Evolutionary conservation across 2,329 filamentous ascomycete genomes (phyloP), one percentile per base, ranked within the genome.

Genomic region (Fusarium staphyleae): DNA sequence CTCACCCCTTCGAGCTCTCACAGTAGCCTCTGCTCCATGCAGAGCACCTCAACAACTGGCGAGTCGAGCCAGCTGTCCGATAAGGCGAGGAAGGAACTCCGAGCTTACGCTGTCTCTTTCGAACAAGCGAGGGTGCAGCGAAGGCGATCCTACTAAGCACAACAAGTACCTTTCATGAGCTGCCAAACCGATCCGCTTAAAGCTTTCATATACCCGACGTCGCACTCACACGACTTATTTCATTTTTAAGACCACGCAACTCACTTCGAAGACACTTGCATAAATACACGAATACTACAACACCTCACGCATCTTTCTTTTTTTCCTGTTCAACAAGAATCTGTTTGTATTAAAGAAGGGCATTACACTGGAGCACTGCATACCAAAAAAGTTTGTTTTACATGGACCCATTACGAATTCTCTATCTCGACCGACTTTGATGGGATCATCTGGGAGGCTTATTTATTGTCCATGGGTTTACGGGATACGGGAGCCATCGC

Each of bases 91-190:
- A 87, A 85, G 73, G 91, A 96, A 72, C 83, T 97, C 29, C 86
- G 88, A 70, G 88, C 89, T 63, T 97, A 97, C 74, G 90, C 90
- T 63, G 90, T 88, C 70, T 91, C 89, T 2, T 96, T 97, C 71
- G 93, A 97, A 74, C 89, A 92, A 63, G 87, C 89, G 52, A 83
- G 90, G 57, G 70, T 79, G 48, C 81, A 84, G 66, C 81, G 83
- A 63, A 76, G 83, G 67, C 75, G 86, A 77, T 81, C 83, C 24
- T 78, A 81, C 69, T 85, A 80, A 69, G 56, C 33, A 51, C 48
- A 30, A 30, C 28, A 30, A 30, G 7, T 9, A n/a, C 28, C 2
- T 30, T 30, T 7, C 28, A 6, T n/a, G 28, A 30, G 28, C 28
- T 24, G 22, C 5, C 22, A 24, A 30, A n/a, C n/a, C 12, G 12